Evolutionary conservation across 1,284 basidiomycete genomes (phyloP).

Genomic region (Nidula niveotomentosa): DNA sequence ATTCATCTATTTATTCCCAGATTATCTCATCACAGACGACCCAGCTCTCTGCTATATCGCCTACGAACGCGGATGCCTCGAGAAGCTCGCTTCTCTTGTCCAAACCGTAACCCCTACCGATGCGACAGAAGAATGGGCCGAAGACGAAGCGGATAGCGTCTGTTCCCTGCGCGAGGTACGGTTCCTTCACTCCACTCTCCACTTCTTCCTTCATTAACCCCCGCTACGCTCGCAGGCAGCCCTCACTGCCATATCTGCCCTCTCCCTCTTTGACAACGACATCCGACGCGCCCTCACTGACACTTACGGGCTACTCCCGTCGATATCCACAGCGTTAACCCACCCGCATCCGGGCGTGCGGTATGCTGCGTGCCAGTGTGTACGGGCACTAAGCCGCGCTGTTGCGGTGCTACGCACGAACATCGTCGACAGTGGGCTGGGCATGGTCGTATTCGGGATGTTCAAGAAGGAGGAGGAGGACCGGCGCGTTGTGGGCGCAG

Average conservation of each 20-base stretch:
- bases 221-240: constrained; percentile 48
- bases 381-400: constrained; percentile 77
- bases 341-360: constrained; percentile 75
- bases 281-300: constrained; percentile 70
- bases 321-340: constrained; percentile 49
- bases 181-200: background rate
- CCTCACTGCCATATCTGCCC: constrained; percentile 67
- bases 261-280: constrained; percentile 70
- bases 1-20: constrained; percentile 32
- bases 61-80: constrained; percentile 59
- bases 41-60: constrained; percentile 62
- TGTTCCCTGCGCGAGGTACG: constrained; percentile 65
- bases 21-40: constrained; percentile 72
- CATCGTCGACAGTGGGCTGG: constrained; percentile 80
- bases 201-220: background rate
- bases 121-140: constrained; percentile 31
- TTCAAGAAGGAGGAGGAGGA: constrained; percentile 49
- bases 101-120: constrained; percentile 48
- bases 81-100: constrained; percentile 47
- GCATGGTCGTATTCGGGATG: constrained; percentile 57
- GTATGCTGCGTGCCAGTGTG: constrained; percentile 83
- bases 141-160: constrained; percentile 63
- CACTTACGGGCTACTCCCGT: constrained; percentile 42
- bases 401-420: constrained; percentile 80
- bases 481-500: constrained; percentile 69